Base-by-base conservation (phyloP, 768 basidiomycete species). In the Termitomyces sp. region DNA sequence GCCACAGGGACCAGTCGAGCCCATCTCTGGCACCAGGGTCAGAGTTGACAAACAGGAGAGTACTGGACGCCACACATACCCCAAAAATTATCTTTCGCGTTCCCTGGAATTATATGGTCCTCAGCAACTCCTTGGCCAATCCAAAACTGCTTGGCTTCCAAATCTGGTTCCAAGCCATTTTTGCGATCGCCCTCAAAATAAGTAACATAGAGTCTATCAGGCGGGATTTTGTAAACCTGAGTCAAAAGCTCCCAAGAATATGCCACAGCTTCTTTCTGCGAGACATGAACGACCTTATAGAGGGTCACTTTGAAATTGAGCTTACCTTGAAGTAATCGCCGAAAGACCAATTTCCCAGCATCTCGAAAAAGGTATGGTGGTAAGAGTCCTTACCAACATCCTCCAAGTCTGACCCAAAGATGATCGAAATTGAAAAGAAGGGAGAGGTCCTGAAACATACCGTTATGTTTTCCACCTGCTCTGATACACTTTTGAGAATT, bases 301-400 rank as follows among this genome's bases (percentile, higher is more conserved):
- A 40, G 58, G 48, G 48, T 40, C 50, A 45, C 37, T 60, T 59
- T 53, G 54, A 17, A 4, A 25, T 10, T 8, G 28, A 44, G 64
- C 70, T 44, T 51, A 84, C 95, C 84, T 99, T 99, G 85, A 99
- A 99, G 77, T 99, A 99, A 72, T 99, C 95, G 0, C 97, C 97
- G 63, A 98, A 99, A 4, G 95, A 98, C 97, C 97, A 99, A 71
- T 99, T 99, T 39, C 97, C 97, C 60, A 99, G 74, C 97, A 99
- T 99, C 74, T 99, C 97, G 67, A 99, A 99, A 75, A 96, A 95
- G 1, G 93, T 97, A 67, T 96, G 91, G 66, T 98, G 96, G 70
- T 98, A 98, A 2, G 94, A 95, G 69, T 98, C 97, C 72, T 94
- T 96, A 39, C 97, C 97, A 56, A 99, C 97, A 72, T 99, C 97